Percentiles rank a stretch among this genome's conserved stretches.
Evolutionary conservation across 352 stramenopile genomes (phyloP).

Genomic region (Phytophthora citrophthora): DNA sequence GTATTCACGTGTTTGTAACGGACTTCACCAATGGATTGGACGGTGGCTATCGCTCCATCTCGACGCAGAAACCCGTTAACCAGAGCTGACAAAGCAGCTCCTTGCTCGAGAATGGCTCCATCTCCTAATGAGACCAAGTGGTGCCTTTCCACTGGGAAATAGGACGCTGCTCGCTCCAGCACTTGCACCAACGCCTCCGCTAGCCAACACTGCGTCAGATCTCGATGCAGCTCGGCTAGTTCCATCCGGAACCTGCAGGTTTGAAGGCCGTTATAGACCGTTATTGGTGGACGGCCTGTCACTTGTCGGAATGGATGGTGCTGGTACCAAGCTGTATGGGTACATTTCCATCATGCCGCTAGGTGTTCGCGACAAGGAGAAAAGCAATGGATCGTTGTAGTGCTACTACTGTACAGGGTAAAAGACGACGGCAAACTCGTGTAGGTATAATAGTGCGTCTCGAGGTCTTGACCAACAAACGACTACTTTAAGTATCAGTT

Average conservation of each 20-base stretch:
- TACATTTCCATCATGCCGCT: constrained; percentile 26
- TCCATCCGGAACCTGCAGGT: constrained; percentile 24
- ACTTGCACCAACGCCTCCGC: constrained; percentile 44
- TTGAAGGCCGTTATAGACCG: constrained; percentile 13
- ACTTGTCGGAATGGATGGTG: constrained; percentile 29
- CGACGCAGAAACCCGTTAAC: constrained; percentile 25
- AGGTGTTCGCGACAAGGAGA: too few species aligned
- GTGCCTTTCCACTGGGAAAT: constrained; percentile 1
- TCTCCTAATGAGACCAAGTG: constrained; percentile 37
- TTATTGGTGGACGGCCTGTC: constrained; percentile 25
- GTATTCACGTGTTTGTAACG: constrained; percentile 16
- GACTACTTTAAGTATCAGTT: too few species aligned
- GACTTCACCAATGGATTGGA: not conserved
- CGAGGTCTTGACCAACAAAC: too few species aligned
- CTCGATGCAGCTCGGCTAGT: constrained; percentile 22
- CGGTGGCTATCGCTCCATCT: not conserved
- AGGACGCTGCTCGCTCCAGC: constrained; percentile 26
- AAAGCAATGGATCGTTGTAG: too few species aligned
- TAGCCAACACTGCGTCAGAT: constrained; percentile 53
- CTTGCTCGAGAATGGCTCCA: constrained; percentile 7
- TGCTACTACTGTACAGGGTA: too few species aligned
- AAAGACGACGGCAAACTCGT: too few species aligned
- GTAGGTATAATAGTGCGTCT: too few species aligned
- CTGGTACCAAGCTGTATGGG: constrained; percentile 22
- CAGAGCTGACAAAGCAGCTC: constrained; percentile 15